phyloP scores from a whole-genome alignment of 306 rosid species.

The Gastrolobium villosum region DNA sequence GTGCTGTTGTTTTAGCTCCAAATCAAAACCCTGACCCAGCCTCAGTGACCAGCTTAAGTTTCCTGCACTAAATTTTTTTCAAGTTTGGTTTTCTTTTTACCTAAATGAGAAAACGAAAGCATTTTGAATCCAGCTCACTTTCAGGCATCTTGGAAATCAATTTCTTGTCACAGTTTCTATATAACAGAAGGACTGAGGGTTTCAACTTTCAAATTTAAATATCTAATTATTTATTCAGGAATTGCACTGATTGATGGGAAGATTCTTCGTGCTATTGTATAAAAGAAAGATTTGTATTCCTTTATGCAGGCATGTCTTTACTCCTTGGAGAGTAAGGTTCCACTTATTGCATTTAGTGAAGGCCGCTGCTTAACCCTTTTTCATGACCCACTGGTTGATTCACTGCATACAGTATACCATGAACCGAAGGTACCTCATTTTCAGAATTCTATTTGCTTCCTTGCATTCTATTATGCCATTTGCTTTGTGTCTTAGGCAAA shows the following conservation, averaged over 20 bases:
- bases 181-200: slow-evolving; percentile 15
- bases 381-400: slow-evolving; percentile 80
- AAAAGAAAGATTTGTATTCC: no score
- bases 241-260: slow-evolving; percentile 27
- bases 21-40: slow-evolving; percentile 16
- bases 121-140: slow-evolving; percentile 15
- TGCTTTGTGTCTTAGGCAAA: slow-evolving; percentile 43
- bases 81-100: slow-evolving; percentile 12
- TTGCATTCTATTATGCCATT: slow-evolving; percentile 41
- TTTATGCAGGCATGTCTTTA: slow-evolving; percentile 79
- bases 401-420: slow-evolving; percentile 75
- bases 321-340: slow-evolving; percentile 79
- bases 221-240: slow-evolving; percentile 27
- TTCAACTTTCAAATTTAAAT: slow-evolving; percentile 32
- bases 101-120: slow-evolving; percentile 32
- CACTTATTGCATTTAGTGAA: slow-evolving; percentile 80
- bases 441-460: slow-evolving; percentile 3
- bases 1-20: slow-evolving; percentile 4
- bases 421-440: slow-evolving; percentile 84
- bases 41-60: slow-evolving; percentile 31
- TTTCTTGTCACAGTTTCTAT: slow-evolving; percentile 29
- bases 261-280: slow-evolving; percentile 1
- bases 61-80: background rate
- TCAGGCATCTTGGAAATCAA: slow-evolving; percentile 8
- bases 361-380: slow-evolving; percentile 91